phyloP scores from a whole-genome alignment of 345 rosid species.

The Aquilaria malaccensis region DNA sequence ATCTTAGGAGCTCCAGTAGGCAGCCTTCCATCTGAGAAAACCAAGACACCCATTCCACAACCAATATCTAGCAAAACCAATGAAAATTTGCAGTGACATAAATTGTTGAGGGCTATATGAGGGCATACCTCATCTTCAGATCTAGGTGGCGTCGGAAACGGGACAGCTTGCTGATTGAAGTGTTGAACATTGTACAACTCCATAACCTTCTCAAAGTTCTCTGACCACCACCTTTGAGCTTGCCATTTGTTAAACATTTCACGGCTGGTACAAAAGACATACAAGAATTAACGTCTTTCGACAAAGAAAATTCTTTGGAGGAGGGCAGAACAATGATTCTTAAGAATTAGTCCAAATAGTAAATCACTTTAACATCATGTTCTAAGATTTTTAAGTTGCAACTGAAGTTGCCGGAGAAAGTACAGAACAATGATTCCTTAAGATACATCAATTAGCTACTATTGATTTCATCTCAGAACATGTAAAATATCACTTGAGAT shows the following conservation, averaged over 20 bases:
- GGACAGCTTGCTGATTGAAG: slow-evolving; percentile 62
- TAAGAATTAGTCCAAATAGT: background rate
- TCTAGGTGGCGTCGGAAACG: slow-evolving; percentile 61
- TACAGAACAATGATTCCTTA: too few relatives aligned
- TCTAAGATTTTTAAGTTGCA: too few relatives aligned
- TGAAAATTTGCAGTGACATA: background rate
- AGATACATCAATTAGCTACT: too few relatives aligned
- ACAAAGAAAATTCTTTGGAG: background rate
- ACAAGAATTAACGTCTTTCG: background rate
- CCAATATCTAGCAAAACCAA: background rate
- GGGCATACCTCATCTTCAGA: slow-evolving; percentile 72
- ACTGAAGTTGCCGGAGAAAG: too few relatives aligned
- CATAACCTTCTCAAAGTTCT: slow-evolving; percentile 86
- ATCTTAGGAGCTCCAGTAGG: too few relatives aligned
- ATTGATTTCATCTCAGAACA: too few relatives aligned
- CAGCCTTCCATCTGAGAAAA: too few relatives aligned
- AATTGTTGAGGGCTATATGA: background rate
- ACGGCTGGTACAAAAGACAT: slow-evolving; percentile 45
- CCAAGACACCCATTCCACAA: background rate
- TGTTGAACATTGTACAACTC: slow-evolving; percentile 88
- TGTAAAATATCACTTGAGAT: too few relatives aligned
- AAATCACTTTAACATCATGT: too few relatives aligned
- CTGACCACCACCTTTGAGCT: slow-evolving; percentile 99
- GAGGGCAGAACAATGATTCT: background rate
- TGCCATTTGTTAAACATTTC: slow-evolving; percentile 94